A percentile compares a stretch with the other conserved stretches of the same genome.
These are phyloP conservation scores for Lipomyces starkeyi DNA, from an alignment of 805 yeast species.

Conservation along the genomic window DNA sequence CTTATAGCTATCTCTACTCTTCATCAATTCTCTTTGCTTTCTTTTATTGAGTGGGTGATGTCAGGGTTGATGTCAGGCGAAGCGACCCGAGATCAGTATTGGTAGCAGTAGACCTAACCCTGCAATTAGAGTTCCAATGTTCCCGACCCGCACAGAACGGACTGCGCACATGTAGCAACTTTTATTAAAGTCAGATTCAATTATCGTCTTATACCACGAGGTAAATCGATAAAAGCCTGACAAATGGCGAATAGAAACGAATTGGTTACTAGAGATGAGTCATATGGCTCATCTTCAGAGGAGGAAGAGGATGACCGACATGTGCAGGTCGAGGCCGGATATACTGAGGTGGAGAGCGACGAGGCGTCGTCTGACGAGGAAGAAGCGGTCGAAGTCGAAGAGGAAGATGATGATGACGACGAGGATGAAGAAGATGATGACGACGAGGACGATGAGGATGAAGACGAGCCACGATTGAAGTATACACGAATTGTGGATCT, in stretches of 20 bases:
- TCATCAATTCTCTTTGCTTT: too few relatives aligned
- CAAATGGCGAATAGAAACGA: constrained; percentile 18
- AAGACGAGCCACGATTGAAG: constrained; percentile 68
- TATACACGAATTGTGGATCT: constrained; percentile 72
- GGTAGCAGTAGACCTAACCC: too few relatives aligned
- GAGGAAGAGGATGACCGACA: constrained; percentile 29
- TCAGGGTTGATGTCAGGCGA: too few relatives aligned
- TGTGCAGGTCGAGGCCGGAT: constrained; percentile 29
- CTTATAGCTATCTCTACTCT: too few relatives aligned
- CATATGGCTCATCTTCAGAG: constrained; percentile 31
- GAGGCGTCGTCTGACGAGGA: constrained; percentile 21
- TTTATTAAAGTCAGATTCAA: background rate
- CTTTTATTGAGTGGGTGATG: too few relatives aligned
- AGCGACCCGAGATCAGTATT: too few relatives aligned
- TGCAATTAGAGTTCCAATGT: background rate
- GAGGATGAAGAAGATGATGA: constrained; percentile 39
- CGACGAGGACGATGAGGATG: constrained; percentile 45
- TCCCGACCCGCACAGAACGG: too few relatives aligned
- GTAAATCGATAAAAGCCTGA: background rate
- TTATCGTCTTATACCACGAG: background rate
- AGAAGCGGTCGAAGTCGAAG: constrained; percentile 17
- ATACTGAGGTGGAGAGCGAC: constrained; percentile 24
- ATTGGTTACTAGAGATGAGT: constrained; percentile 29
- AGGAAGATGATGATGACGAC: constrained; percentile 35
- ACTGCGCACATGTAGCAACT: too few relatives aligned